Evolutionary conservation across 768 basidiomycete species (phyloP).

Genomic region (Boletus sp.): DNA sequence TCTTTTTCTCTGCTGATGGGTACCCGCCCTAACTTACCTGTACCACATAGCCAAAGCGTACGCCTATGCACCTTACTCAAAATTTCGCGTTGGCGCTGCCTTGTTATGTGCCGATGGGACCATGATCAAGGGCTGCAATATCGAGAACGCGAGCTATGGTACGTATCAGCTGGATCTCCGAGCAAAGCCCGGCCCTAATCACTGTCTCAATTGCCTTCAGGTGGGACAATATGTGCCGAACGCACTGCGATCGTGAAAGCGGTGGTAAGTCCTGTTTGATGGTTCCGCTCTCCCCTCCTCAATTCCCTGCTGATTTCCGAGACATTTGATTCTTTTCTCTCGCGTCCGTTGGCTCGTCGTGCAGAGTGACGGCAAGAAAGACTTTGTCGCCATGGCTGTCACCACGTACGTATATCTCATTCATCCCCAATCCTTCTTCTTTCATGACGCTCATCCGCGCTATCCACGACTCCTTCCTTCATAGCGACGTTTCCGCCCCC

Average conservation of each 20-base stretch:
- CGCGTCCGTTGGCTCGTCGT: not conserved
- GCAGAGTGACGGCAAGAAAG: slow-evolving; percentile 75
- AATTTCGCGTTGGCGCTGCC: slow-evolving; percentile 91
- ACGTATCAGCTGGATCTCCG: slow-evolving; percentile 1
- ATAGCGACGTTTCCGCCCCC: slow-evolving; percentile 64
- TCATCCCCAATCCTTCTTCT: not conserved
- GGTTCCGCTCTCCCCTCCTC: not conserved
- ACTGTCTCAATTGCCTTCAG: slow-evolving; percentile 36
- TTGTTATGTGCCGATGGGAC: slow-evolving; percentile 66
- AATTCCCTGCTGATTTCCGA: not conserved
- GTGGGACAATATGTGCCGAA: slow-evolving; percentile 91
- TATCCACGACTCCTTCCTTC: not conserved
- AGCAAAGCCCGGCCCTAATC: not conserved
- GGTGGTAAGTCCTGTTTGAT: slow-evolving; percentile 50
- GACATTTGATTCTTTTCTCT: not conserved
- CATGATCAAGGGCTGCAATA: slow-evolving; percentile 83
- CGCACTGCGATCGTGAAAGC: slow-evolving; percentile 95
- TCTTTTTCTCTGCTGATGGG: not conserved
- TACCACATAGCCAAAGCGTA: slow-evolving; percentile 55
- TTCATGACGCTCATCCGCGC: not conserved
- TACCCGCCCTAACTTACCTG: not conserved
- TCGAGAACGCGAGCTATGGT: slow-evolving; percentile 96
- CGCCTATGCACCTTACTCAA: slow-evolving; percentile 83
- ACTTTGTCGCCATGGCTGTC: slow-evolving; percentile 79
- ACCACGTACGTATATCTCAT: slow-evolving; percentile 52